Conservation (phyloP, 331 rosid genomes). For the Pyrus hybrid region DNA sequence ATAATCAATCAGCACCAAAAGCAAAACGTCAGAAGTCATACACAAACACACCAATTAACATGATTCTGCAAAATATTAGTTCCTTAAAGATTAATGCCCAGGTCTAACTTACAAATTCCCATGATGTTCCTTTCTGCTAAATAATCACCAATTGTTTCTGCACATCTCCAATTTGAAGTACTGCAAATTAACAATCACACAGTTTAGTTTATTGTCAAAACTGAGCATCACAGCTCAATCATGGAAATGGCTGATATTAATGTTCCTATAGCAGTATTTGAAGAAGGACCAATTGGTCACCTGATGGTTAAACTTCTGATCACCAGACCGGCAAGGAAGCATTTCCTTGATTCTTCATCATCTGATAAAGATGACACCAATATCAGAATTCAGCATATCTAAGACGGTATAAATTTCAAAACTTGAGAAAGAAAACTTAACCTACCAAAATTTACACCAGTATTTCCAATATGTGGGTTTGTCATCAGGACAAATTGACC, state of each 20-base stretch:
- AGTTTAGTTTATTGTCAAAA: not conserved
- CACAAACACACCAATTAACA: not conserved
- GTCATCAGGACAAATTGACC: constrained; percentile 95
- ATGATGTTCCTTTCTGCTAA: constrained; percentile 64
- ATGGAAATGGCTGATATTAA: not conserved
- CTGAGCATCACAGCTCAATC: not conserved
- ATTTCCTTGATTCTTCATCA: constrained; percentile 72
- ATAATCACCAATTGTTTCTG: constrained; percentile 57
- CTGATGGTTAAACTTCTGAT: constrained; percentile 74
- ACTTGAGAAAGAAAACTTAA: not conserved
- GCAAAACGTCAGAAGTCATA: too few relatives aligned
- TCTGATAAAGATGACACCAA: constrained; percentile 31
- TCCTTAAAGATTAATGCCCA: not conserved
- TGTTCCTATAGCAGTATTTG: not conserved
- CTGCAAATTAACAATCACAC: constrained; percentile 26
- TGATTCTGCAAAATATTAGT: not conserved
- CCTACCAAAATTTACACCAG: constrained; percentile 86
- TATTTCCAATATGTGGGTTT: constrained; percentile 89
- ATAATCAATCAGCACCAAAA: constrained; percentile 7
- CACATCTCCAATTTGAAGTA: constrained; percentile 84
- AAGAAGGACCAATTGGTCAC: constrained; percentile 21
- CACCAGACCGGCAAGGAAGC: constrained; percentile 78
- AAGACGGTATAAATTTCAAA: not conserved
- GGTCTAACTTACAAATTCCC: constrained; percentile 71
- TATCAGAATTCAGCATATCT: constrained; percentile 1